Evolutionary conservation across 306 rosid species (phyloP).

Genomic region (Rosa persica): DNA sequence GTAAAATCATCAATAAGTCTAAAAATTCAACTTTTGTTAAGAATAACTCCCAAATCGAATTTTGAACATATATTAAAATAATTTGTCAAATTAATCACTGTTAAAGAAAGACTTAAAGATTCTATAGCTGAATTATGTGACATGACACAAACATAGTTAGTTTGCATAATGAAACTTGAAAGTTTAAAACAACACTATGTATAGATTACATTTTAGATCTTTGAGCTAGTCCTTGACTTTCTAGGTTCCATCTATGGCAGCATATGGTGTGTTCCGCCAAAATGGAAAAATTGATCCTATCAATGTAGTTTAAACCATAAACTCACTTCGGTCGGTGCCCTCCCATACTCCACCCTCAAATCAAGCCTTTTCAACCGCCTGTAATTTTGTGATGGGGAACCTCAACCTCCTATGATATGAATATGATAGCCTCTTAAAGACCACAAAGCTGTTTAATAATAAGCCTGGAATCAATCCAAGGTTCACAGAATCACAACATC

Average conservation of each 20-base stretch:
- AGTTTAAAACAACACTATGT: not conserved
- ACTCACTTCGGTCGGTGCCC: conserved; percentile 13
- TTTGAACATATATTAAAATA: too few relatives aligned
- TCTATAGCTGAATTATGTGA: too few relatives aligned
- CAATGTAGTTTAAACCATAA: conserved; percentile 5
- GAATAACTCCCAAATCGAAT: not conserved
- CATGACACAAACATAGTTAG: not conserved
- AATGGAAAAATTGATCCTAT: not conserved
- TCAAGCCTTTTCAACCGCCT: conserved; percentile 5
- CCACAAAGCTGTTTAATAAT: not conserved
- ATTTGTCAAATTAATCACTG: too few relatives aligned
- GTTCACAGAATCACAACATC: not conserved
- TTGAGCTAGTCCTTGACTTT: not conserved
- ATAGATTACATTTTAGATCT: not conserved
- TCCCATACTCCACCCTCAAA: not conserved
- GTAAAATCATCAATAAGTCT: not conserved
- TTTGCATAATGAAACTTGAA: not conserved
- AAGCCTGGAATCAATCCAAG: conserved; percentile 7
- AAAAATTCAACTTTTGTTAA: too few relatives aligned
- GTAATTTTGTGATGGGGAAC: not conserved
- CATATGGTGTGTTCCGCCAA: not conserved
- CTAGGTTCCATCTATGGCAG: not conserved
- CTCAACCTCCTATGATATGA: not conserved
- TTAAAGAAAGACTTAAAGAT: not conserved
- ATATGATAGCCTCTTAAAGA: not conserved